A percentile compares a stretch with the other conserved stretches of the same genome.
Conservation (phyloP, 1,284 basidiomycete species). For the Hemileia vastatrix region DNA sequence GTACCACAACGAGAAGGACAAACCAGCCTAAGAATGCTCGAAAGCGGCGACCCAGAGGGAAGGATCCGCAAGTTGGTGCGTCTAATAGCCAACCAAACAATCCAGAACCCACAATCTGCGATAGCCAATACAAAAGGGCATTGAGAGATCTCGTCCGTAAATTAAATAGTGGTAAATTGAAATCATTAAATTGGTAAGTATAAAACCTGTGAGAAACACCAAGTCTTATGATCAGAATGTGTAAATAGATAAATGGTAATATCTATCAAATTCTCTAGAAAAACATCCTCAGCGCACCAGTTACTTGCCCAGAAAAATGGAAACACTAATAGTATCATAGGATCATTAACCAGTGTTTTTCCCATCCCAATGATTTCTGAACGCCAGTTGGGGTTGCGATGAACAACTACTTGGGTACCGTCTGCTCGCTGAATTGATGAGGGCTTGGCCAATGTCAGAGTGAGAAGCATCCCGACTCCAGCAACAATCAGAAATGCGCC, state of each 20-base stretch:
- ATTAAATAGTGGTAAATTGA: slow-evolving; percentile 40
- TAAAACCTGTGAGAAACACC: slow-evolving; percentile 16
- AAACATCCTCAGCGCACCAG: slow-evolving; percentile 21
- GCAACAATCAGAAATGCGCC: slow-evolving; percentile 31
- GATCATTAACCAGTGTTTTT: slow-evolving; percentile 26
- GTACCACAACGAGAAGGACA: slow-evolving; percentile 31
- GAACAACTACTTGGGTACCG: slow-evolving; percentile 30
- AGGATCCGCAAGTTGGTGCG: no score
- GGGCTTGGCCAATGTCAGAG: slow-evolving; percentile 15
- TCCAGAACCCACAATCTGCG: slow-evolving; percentile 38
- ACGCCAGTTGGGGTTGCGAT: slow-evolving; percentile 33
- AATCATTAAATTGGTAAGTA: slow-evolving; percentile 27
- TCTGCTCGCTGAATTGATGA: slow-evolving; percentile 29
- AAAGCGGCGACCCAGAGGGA: no score
- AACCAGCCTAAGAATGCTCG: slow-evolving; percentile 36
- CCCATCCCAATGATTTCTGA: slow-evolving; percentile 30
- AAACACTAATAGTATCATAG: slow-evolving; percentile 31
- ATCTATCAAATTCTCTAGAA: neutral
- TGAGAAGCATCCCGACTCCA: slow-evolving; percentile 14
- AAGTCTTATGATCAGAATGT: neutral
- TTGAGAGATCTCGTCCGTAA: slow-evolving; percentile 43
- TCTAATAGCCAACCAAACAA: slow-evolving; percentile 30
- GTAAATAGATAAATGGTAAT: neutral
- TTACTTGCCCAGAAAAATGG: slow-evolving; percentile 37
- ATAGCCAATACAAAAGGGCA: slow-evolving; percentile 45